Percentiles rank a stretch among this genome's conserved stretches.
Evolutionary conservation across 805 yeast species (phyloP).

Genomic region (Zygoascus biomembranicola): DNA sequence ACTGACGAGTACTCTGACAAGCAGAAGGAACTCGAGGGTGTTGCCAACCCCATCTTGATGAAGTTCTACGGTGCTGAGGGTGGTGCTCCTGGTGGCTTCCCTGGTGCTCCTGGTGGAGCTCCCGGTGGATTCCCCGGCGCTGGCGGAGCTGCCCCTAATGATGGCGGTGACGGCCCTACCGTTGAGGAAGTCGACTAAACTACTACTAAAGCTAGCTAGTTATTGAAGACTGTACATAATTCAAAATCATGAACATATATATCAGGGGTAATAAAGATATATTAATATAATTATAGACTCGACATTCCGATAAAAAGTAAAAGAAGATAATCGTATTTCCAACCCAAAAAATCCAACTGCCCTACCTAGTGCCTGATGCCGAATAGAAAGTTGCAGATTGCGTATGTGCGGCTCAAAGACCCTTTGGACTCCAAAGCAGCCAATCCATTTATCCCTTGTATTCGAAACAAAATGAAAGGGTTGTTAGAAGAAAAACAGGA

Average conservation of each 20-base stretch:
- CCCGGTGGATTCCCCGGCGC: slow-evolving; percentile 46
- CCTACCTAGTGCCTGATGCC: no score
- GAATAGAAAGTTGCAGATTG: no score
- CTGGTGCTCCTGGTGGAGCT: slow-evolving; percentile 66
- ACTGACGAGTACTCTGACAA: slow-evolving; percentile 86
- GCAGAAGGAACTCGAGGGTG: slow-evolving; percentile 92
- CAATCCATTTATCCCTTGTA: not conserved
- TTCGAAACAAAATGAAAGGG: not conserved
- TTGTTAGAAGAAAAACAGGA: not conserved
- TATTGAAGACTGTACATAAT: not conserved
- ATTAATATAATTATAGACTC: not conserved
- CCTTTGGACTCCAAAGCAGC: not conserved
- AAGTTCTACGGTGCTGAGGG: slow-evolving; percentile 84
- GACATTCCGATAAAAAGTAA: no score
- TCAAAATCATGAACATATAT: not conserved
- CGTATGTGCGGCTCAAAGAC: no score
- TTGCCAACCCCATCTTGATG: slow-evolving; percentile 94
- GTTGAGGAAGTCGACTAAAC: slow-evolving; percentile 35
- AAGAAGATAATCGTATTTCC: no score
- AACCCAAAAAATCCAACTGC: no score
- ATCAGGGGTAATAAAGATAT: not conserved
- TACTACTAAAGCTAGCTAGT: not conserved
- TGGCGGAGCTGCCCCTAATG: slow-evolving; percentile 32
- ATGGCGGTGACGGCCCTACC: slow-evolving; percentile 50
- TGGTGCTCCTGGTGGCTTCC: slow-evolving; percentile 71